Base-by-base conservation (phyloP, 495 filamentous ascomycete species). In the Neurospora sublineolata region DNA sequence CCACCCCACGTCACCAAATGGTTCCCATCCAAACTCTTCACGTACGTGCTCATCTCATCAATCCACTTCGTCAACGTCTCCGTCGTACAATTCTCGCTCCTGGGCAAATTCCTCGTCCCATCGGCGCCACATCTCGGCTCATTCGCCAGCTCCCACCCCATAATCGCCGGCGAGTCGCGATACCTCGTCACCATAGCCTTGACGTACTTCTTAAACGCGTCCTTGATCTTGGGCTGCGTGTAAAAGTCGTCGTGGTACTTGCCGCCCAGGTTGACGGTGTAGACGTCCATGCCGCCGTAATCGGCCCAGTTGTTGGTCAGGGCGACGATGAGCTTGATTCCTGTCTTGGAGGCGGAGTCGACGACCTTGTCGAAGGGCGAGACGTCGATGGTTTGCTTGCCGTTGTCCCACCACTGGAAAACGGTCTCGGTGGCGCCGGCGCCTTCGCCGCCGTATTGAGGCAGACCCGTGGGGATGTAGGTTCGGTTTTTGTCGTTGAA, bases 301-400 rank as follows among this genome's bases (percentile, higher is more conserved):
- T 86, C 85, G 36, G 79, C 78, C 85, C 85, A 87, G 75, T 87
- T 87, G 73, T 87, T 87, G 33, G 83, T 84, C 68, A 85, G 76
- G 37, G 83, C 78, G 16, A 84, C 77, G n/a, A 91, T 83, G 20
- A 91, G 80, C 78, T 91, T 89, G 70, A 89, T 83, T 12, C 86
- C 86, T 30, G 80, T 79, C 70, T 84, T 83, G 73, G 85, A 83
- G 2, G 89, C 90, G 3, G 86, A 81, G n/a, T 82, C 75, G 41
- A 92, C 87, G 6, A 90, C 89, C 70, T 87, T 88, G 78, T 92
- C 90, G 41, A 92, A 88, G 4, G 86, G 85, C 69, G 87, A 82
- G 4, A 92, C 80, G 60, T 90, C 87, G 73, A 90, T 86, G 12
- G 83, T 76, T 9, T 83, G 80, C 9, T 75, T 82, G 73, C 85